These are phyloP conservation scores for Purpureocillium lavendulum DNA, from an alignment of 2,329 filamentous ascomycete species.

Conservation along the genomic window DNA sequence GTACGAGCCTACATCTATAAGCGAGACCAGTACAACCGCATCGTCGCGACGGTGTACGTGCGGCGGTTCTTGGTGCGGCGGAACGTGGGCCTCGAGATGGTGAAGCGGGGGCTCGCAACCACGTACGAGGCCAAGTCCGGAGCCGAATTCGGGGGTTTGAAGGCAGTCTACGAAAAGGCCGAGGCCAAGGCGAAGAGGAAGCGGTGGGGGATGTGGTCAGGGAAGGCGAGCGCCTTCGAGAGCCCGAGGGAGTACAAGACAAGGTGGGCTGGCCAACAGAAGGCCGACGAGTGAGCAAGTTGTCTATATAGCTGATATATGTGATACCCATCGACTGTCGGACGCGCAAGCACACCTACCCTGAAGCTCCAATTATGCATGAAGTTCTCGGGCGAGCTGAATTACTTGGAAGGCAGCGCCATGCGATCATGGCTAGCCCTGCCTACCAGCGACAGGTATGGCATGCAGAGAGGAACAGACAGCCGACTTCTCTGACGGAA, in stretches of 20 bases:
- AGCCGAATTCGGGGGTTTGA: slow-evolving; percentile 73
- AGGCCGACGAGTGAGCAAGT: slow-evolving; percentile 10
- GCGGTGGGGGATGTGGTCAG: slow-evolving; percentile 68
- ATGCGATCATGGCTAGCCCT: too few species aligned
- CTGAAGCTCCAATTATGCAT: too few species aligned
- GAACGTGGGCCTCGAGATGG: slow-evolving; percentile 86
- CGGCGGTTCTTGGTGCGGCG: slow-evolving; percentile 58
- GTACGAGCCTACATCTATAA: slow-evolving; percentile 79
- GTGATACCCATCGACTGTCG: too few species aligned
- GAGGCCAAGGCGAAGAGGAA: slow-evolving; percentile 58
- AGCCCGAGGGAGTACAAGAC: slow-evolving; percentile 85
- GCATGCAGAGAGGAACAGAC: too few species aligned
- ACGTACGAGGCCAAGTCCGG: slow-evolving; percentile 91
- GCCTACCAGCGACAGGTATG: too few species aligned
- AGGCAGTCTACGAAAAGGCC: slow-evolving; percentile 54
- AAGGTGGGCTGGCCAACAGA: slow-evolving; percentile 17
- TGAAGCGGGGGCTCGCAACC: slow-evolving; percentile 75
- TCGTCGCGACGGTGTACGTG: slow-evolving; percentile 78
- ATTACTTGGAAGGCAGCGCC: too few species aligned
- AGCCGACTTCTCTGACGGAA: too few species aligned
- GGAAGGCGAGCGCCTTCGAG: slow-evolving; percentile 57
- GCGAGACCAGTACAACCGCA: slow-evolving; percentile 84
- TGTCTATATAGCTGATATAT: not conserved
- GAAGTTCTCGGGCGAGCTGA: too few species aligned
- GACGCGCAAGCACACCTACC: too few species aligned